phyloP scores from a whole-genome alignment of 1,284 basidiomycete genomes.

The Sanghuangporus baumii region DNA sequence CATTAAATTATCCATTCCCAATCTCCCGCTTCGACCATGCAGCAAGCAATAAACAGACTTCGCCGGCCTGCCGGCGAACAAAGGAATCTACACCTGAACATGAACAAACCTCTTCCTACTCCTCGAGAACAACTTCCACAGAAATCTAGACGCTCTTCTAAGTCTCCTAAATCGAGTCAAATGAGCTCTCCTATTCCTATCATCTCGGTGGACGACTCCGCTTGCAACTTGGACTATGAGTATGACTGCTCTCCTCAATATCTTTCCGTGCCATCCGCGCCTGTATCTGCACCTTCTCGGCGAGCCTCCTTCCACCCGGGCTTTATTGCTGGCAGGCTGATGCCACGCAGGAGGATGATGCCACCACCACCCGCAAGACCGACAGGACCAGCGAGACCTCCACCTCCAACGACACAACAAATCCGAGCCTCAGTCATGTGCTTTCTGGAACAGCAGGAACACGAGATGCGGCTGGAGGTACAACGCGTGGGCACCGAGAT shows the following conservation, averaged over 20 bases:
- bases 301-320: background rate
- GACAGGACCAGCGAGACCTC: background rate
- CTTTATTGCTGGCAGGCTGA: background rate
- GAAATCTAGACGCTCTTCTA: background rate
- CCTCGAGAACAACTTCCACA: background rate
- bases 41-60: background rate
- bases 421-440: background rate
- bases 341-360: no score
- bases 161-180: background rate
- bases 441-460: constrained; percentile 5
- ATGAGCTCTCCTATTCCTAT: constrained; percentile 1
- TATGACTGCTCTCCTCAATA: background rate
- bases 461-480: constrained; percentile 1
- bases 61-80: background rate
- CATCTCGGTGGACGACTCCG: constrained; percentile 7
- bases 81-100: background rate
- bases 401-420: background rate
- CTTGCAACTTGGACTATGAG: background rate
- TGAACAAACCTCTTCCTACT: background rate
- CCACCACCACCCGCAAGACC: no score
- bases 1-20: background rate
- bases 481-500: background rate
- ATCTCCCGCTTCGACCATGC: background rate
- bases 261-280: background rate
- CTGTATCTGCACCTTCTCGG: background rate